Base-by-base conservation (phyloP, 371 early-diverging fungal species). In the Actinomucor elegans region DNA sequence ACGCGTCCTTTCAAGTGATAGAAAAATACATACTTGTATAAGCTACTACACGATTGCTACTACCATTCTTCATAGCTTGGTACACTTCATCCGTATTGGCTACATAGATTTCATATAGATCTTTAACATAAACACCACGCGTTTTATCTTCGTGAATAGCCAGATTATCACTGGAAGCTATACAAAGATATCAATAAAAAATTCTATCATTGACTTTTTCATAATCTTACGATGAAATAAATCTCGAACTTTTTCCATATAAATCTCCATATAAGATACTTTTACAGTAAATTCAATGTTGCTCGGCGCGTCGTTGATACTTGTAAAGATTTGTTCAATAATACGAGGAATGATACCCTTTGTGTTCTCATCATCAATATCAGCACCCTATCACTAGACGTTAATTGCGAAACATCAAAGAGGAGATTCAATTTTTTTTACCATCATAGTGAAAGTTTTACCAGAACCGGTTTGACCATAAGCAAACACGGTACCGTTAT, bases 401-500 rank as follows among this genome's bases (percentile, higher is more conserved):
- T 49, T 17, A 38, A 23, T 21, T 15, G 12, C 11, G 23, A n/a
- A n/a, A n/a, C 21, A 32, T 32, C 20, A 14, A 38, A 28, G 24
- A 73, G 33, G 88, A 32, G n/a, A 43, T 34, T 21, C 14, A 53
- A 26, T 33, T 26, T 40, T 31, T 55, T 17, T 32, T 57, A 43
- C 37, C 96, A 97, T 94, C 99, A 99, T 99, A 9, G 99, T 99
- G 74, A 93, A 93, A 5, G 99, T 99, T 84, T 99, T 99, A 73
- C 99, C 99, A 44, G 92, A 89, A 55, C 98, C 98, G 3, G 97
- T 97, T 70, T 97, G 97, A 59, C 98, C 98, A 71, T 97, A 99
- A 32, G 97, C 98, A 69, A 99, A 98, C n/a, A 99, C 93, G 3
- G 99, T 98, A 38, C 98, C 98, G 78, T 98, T 97, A 72, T 91